These are phyloP conservation scores for Brachypodium distachyon DNA, from an alignment of 202 grass and related monocot genomes.

Conservation along the genomic window DNA sequence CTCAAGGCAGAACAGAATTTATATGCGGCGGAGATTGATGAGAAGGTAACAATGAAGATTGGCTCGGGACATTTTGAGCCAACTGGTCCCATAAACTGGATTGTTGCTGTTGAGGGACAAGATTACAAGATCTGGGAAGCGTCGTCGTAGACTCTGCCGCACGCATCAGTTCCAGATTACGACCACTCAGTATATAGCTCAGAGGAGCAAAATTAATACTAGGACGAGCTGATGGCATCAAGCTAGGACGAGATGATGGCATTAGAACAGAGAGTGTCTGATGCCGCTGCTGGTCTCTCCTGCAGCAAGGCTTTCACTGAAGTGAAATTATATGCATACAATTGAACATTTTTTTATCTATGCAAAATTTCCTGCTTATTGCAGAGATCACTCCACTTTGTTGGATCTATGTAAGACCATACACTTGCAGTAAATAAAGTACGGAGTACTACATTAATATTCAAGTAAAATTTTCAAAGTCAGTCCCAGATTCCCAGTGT, in stretches of 20 bases:
- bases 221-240: not conserved
- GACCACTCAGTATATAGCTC: not conserved
- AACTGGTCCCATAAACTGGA: conserved; percentile 43
- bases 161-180: not conserved
- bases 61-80: conserved; percentile 77
- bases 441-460: too few species aligned
- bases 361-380: conserved; percentile 30
- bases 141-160: conserved; percentile 8
- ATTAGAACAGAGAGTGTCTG: not conserved
- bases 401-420: conserved; percentile 12
- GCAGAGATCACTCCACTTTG: not conserved
- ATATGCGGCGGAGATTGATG: conserved; percentile 82
- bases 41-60: conserved; percentile 73
- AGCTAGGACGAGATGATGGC: too few species aligned
- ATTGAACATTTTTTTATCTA: conserved; percentile 4
- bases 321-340: not conserved
- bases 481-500: too few species aligned
- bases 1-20: conserved; percentile 67
- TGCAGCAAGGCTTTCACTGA: not conserved
- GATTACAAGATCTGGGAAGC: conserved; percentile 87
- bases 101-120: conserved; percentile 59
- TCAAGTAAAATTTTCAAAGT: too few species aligned
- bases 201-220: not conserved
- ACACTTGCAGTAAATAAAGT: not conserved
- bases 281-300: not conserved